Conservation (phyloP, 176 grass and related monocot species). For the Zea luxurians region DNA sequence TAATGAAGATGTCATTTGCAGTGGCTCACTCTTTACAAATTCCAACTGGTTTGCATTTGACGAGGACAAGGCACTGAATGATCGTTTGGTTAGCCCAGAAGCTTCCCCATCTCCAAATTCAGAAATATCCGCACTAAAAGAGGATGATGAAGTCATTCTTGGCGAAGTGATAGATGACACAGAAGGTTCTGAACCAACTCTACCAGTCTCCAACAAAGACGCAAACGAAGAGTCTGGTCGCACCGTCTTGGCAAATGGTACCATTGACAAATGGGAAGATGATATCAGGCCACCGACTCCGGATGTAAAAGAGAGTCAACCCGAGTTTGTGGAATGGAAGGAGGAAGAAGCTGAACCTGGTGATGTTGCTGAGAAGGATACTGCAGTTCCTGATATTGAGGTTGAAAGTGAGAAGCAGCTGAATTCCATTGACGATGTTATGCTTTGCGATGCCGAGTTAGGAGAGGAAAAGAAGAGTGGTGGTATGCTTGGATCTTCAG, state of each 20-base stretch:
- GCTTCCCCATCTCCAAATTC: conserved; percentile 58
- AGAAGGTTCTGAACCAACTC: conserved; percentile 32
- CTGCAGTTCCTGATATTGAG: conserved; percentile 16
- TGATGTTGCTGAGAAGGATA: conserved; percentile 32
- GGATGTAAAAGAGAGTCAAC: conserved; percentile 47
- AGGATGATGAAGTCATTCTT: conserved; percentile 52
- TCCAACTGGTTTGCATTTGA: conserved; percentile 98
- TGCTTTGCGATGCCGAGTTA: conserved; percentile 6
- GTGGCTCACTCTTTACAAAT: conserved; percentile 82
- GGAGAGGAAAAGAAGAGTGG: conserved; percentile 30
- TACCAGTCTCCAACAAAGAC: conserved; percentile 22
- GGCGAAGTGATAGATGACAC: conserved; percentile 32
- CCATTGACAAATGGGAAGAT: conserved; percentile 30
- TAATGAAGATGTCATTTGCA: conserved; percentile 56
- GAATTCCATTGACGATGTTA: conserved; percentile 15
- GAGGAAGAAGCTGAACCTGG: conserved; percentile 45
- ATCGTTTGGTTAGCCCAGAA: conserved; percentile 29
- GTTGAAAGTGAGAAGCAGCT: conserved; percentile 29
- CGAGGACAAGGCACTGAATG: conserved; percentile 53
- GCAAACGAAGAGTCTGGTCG: conserved; percentile 28
- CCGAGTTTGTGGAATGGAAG: conserved; percentile 48
- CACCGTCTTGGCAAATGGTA: conserved; percentile 23
- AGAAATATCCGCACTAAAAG: conserved; percentile 36
- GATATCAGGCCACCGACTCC: conserved; percentile 50
- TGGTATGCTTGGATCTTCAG: conserved; percentile 9